phyloP scores from a whole-genome alignment of 345 rosid species.

The Zanthoxylum bungeanum region DNA sequence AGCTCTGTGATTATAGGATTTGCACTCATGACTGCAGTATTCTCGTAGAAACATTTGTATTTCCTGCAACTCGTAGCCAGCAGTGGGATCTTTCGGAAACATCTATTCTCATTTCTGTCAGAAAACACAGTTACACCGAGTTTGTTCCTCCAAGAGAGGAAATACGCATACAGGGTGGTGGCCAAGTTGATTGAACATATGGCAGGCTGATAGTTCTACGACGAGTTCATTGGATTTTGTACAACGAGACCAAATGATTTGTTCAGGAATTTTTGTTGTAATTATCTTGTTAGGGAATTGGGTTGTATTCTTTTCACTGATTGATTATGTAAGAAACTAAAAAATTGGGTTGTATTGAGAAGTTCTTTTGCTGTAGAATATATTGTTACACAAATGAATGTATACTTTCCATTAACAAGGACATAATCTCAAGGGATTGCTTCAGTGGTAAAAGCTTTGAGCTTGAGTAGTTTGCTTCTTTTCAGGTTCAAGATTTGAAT shows the following conservation, averaged over 20 bases:
- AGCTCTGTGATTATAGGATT: conserved; percentile 43
- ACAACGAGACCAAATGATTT: conserved; percentile 16
- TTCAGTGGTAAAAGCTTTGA: too few species aligned
- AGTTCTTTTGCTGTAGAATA: too few species aligned
- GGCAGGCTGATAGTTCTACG: conserved; percentile 15
- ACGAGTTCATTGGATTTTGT: conserved; percentile 22
- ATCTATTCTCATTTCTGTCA: background rate
- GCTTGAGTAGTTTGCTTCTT: too few species aligned
- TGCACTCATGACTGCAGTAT: conserved; percentile 33
- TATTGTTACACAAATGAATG: too few species aligned
- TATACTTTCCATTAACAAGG: too few species aligned
- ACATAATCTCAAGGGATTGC: too few species aligned
- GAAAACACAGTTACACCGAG: conserved; percentile 28
- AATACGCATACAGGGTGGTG: conserved; percentile 20
- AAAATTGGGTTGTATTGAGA: too few species aligned
- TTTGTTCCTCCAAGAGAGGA: conserved; percentile 39
- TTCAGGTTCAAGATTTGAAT: too few species aligned
- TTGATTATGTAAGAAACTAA: too few species aligned
- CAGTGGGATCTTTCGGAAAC: background rate
- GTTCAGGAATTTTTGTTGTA: conserved; percentile 19
- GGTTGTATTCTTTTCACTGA: conserved; percentile 28
- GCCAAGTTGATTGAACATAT: conserved; percentile 18
- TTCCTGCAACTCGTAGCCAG: background rate
- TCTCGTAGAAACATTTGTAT: conserved; percentile 39
- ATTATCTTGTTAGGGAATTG: conserved; percentile 15